A percentile compares a stretch with the other conserved stretches of the same genome.
phyloP scores from a whole-genome alignment of 192 early-diverging fungal genomes.

The Mortierella alpina region DNA sequence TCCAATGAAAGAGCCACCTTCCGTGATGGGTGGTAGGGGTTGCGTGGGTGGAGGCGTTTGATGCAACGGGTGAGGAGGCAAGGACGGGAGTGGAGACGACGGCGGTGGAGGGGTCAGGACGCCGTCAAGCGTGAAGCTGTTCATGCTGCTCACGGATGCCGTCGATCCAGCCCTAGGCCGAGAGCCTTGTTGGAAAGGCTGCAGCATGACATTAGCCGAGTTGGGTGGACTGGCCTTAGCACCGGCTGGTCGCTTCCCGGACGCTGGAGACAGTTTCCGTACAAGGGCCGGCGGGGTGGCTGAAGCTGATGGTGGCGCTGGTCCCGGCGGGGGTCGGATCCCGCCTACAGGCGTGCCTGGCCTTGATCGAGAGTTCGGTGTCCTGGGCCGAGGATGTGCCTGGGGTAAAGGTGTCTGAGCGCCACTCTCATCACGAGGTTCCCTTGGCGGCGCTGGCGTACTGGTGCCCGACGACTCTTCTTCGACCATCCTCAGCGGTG shows the following conservation, averaged over 20 bases:
- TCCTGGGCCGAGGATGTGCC: neutral
- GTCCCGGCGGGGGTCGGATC: constrained; percentile 39
- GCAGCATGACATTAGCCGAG: neutral
- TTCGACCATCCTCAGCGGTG: too few relatives aligned
- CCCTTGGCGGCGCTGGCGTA: too few relatives aligned
- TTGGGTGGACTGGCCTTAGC: neutral
- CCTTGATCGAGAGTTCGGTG: constrained; percentile 20
- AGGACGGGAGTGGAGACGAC: constrained; percentile 7
- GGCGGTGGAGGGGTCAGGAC: constrained; percentile 19
- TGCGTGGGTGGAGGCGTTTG: constrained; percentile 7
- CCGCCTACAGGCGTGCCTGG: constrained; percentile 26
- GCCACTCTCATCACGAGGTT: too few relatives aligned
- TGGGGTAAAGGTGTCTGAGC: too few relatives aligned
- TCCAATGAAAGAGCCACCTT: neutral
- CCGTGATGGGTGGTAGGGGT: neutral
- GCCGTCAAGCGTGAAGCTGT: constrained; percentile 25
- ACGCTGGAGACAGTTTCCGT: constrained; percentile 24
- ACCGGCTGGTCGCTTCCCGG: constrained; percentile 17
- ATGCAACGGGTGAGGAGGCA: neutral
- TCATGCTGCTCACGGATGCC: constrained; percentile 21
- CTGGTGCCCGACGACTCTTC: too few relatives aligned
- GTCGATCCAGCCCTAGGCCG: constrained; percentile 23
- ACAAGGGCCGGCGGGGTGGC: neutral
- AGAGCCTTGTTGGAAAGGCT: constrained; percentile 2
- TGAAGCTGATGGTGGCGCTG: constrained; percentile 9